These are phyloP conservation scores for Pachyrhizus erosus DNA, from an alignment of 306 rosid species.

Conservation along the genomic window DNA sequence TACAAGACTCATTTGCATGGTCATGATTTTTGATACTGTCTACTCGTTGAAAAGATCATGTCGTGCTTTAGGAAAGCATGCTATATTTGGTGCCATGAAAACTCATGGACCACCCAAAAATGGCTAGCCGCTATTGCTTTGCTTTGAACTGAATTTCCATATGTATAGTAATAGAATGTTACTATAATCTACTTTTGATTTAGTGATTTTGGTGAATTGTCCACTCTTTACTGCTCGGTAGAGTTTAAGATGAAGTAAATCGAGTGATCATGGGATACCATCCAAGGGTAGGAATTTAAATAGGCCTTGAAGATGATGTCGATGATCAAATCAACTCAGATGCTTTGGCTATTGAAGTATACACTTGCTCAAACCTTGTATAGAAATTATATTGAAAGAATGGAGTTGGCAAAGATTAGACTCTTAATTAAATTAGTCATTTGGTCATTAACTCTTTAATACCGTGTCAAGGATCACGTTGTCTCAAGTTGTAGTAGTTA, in stretches of 20 bases:
- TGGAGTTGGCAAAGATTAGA: neutral
- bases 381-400: conserved; percentile 15
- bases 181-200: neutral
- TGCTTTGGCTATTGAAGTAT: neutral
- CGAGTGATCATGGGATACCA: conserved; percentile 16
- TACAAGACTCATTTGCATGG: neutral
- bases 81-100: neutral
- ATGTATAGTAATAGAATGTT: neutral
- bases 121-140: neutral
- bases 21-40: neutral
- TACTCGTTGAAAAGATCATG: neutral
- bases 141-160: conserved; percentile 4
- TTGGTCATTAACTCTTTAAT: neutral
- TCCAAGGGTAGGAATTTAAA: neutral
- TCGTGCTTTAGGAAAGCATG: neutral
- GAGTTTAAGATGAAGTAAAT: conserved; percentile 2
- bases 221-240: neutral
- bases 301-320: conserved; percentile 2
- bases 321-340: neutral
- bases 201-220: neutral
- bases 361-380: neutral
- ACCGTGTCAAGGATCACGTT: neutral
- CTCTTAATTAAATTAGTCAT: neutral
- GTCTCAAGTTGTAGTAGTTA: neutral
- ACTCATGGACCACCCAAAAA: neutral